Base-by-base conservation (phyloP, 2,329 filamentous ascomycete species). In the Diaporthe helianthi region DNA sequence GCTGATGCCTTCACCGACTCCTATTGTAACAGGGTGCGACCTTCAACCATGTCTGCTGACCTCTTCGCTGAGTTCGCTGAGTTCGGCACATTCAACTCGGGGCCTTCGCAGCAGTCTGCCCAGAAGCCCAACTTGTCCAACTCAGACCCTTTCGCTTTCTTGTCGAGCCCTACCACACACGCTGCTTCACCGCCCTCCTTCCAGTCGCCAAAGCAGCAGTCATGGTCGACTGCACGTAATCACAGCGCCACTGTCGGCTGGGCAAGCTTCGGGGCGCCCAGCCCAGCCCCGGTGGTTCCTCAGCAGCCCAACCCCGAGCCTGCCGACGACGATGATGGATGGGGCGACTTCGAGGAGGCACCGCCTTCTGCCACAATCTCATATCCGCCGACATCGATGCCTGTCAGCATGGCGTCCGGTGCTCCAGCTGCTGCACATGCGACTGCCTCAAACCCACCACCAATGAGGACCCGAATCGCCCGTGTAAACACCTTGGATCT, bases 331-430 rank as follows among this genome's bases (percentile, higher is more conserved):
- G 88, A 90, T 67, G 88, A 90, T 74, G 87, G 84, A 33, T 92
- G 90, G 86, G 90, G 90, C 0, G 89, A 91, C 67, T 92, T 92
- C 74, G 89, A 91, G 77, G 83, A 85, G 53, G 87, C 87, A 19
- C 79, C 83, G 46, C 52, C 65, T 17, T 76, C 80, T 1, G 69
- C 74, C 4, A 67, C 66, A 15, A 22, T 19, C 69, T 68, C 72
- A 55, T 69, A 74, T 26, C 66, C 71, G 33, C 65, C 72, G 2
- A 53, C 69, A 1, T 47, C 71, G 24, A 36, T 61, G 36, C 52
- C 41, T 12, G n/a, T 46, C n/a, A 49, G 10, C 51, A 46, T 49
- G 33, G 10, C 65, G 10, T 38, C 65, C 19, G 26, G 17, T 61
- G 49, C 47, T 53, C 69, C 54, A 58, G 66, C 26, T 69, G 66